Evolutionary conservation across 1,284 basidiomycete genomes (phyloP), one percentile per base, ranked within the genome.

Genomic region (Malassezia psittaci): DNA sequence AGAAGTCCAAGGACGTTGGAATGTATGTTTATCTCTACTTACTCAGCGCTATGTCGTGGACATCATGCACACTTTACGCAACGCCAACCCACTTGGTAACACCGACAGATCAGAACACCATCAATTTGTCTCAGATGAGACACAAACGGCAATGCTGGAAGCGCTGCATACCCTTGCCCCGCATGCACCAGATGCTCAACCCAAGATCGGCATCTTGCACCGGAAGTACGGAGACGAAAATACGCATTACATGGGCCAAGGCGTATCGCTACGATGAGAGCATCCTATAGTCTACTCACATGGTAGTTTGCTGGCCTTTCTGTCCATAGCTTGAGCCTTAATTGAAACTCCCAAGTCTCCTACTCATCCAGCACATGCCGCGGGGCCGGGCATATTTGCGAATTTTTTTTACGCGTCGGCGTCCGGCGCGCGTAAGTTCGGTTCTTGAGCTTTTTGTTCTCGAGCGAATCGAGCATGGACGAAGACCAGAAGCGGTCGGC

Each of bases 401-500:
- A 54, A 49, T 49, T 41, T 49, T 34, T 53, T 48, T 38, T 36
- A 54, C 53, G 53, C 53, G 53, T 38, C 19, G 43, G 11, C n/a
- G 47, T 45, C 35, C 46, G 33, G 34, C 36, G 46, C 24, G 24
- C 46, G 53, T 34, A 40, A 29, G 16, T 43, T 36, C 37, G 34
- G 15, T 29, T 29, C 38, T 33, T 34, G 39, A 21, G 45, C 15
- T 29, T 29, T 29, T 38, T 39, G 33, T 21, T 34, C 34, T 15
- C 29, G 38, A 7, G 45, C 32, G 41, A 19, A 24, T 43, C 19
- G n/a, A 19, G 44, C 33, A 41, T 41, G 65, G 62, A 64, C 39
- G 67, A 67, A 42, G 59, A 69, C 53, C 66, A 71, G 48, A 66
- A 66, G 59, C 60, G 68, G 35, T 67, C 65, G 44, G 66, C 69